A percentile compares a stretch with the other conserved stretches of the same genome.
These are phyloP conservation scores for Fusarium sp. DNA, from an alignment of 2,329 filamentous ascomycete species.

Conservation along the genomic window DNA sequence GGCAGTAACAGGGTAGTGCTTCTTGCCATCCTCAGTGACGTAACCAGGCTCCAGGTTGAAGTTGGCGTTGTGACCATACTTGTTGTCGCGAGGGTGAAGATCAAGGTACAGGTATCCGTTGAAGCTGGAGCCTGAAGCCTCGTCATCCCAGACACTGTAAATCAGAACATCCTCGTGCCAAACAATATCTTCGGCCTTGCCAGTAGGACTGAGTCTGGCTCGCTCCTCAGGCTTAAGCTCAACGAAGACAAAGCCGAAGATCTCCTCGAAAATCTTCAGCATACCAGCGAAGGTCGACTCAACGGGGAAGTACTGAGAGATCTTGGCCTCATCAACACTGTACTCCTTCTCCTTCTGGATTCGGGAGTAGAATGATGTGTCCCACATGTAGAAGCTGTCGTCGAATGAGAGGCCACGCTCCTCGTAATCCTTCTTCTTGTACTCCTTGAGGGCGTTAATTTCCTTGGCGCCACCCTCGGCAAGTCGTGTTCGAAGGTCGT, in stretches of 20 bases:
- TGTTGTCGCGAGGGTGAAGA: conserved; percentile 81
- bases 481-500: conserved; percentile 74
- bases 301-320: conserved; percentile 87
- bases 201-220: conserved; percentile 71
- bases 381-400: conserved; percentile 84
- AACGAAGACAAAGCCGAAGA: conserved; percentile 84
- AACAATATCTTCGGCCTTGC: conserved; percentile 76
- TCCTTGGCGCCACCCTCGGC: conserved; percentile 77
- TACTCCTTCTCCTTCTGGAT: conserved; percentile 85
- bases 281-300: conserved; percentile 79
- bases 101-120: conserved; percentile 87
- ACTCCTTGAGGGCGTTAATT: conserved; percentile 73
- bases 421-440: conserved; percentile 78
- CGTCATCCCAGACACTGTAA: conserved; percentile 86
- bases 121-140: conserved; percentile 75
- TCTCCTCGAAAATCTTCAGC: conserved; percentile 84
- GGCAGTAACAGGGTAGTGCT: conserved; percentile 81
- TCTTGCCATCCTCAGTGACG: conserved; percentile 72
- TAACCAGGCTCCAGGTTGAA: conserved; percentile 84
- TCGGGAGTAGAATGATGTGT: conserved; percentile 82
- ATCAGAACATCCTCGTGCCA: conserved; percentile 89
- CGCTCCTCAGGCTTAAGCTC: conserved; percentile 76
- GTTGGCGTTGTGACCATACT: conserved; percentile 88
- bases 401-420: conserved; percentile 69
- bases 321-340: conserved; percentile 80